These are phyloP conservation scores for Phytophthora sojae DNA, from an alignment of 352 stramenopile genomes.

Conservation along the genomic window DNA sequence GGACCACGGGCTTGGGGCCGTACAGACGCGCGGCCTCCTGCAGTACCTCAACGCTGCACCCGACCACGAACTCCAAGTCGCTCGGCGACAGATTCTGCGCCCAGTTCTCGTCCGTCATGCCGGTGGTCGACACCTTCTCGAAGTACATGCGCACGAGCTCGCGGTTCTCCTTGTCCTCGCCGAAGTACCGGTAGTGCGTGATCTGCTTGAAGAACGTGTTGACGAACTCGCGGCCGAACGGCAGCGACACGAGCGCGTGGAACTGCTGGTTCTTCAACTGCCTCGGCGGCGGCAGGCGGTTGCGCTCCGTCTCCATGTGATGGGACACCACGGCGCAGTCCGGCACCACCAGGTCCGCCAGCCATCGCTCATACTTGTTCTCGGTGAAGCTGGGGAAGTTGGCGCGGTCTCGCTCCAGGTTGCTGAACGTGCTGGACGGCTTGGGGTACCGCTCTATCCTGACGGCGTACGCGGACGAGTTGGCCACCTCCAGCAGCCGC, in stretches of 20 bases:
- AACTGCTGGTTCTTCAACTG: conserved; percentile 81
- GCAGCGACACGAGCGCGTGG: conserved; percentile 71
- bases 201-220: conserved; percentile 81
- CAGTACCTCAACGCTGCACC: conserved; percentile 73
- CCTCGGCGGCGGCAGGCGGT: conserved; percentile 53
- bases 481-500: conserved; percentile 70
- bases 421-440: conserved; percentile 71
- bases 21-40: conserved; percentile 81
- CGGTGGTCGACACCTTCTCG: conserved; percentile 79
- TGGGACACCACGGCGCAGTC: conserved; percentile 61
- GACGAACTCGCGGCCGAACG: conserved; percentile 70
- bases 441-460: conserved; percentile 85
- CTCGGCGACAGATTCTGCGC: conserved; percentile 40
- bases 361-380: conserved; percentile 80
- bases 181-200: conserved; percentile 68
- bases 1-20: conserved; percentile 51
- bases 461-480: conserved; percentile 77
- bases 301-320: conserved; percentile 58
- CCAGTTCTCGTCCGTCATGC: conserved; percentile 74
- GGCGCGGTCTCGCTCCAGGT: conserved; percentile 57
- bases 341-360: conserved; percentile 60
- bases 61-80: conserved; percentile 67
- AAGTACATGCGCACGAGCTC: conserved; percentile 83
- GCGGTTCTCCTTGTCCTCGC: conserved; percentile 77
- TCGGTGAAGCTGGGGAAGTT: conserved; percentile 71